Conservation (phyloP, 306 rosid species). For the Inga leiocalycina region DNA sequence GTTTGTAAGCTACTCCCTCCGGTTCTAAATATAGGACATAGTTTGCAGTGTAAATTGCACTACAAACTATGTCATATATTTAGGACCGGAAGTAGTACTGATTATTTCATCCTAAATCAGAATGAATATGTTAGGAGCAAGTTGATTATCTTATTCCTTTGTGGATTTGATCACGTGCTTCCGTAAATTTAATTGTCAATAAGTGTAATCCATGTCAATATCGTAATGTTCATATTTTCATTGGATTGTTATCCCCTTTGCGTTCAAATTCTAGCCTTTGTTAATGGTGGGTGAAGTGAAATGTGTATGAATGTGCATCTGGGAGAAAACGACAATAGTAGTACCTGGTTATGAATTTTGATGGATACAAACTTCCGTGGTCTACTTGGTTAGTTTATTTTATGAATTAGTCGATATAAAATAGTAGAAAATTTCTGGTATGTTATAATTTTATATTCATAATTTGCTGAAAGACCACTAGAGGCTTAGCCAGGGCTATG, state of each 20-base stretch:
- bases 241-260: background rate
- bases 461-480: too few species aligned
- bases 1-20: constrained; percentile 4
- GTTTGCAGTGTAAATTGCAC: too few species aligned
- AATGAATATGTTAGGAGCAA: constrained; percentile 30
- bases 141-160: constrained; percentile 6
- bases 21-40: too few species aligned
- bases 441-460: too few species aligned
- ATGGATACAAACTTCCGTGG: background rate
- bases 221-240: constrained; percentile 12
- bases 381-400: too few species aligned
- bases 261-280: background rate
- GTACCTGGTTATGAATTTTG: background rate
- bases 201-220: constrained; percentile 14
- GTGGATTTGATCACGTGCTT: constrained; percentile 34
- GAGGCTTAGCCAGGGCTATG: too few species aligned
- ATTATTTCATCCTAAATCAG: constrained; percentile 28
- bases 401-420: too few species aligned
- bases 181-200: constrained; percentile 30
- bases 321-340: too few species aligned
- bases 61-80: too few species aligned
- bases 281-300: background rate
- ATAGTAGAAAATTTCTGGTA: too few species aligned
- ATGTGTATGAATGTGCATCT: background rate
- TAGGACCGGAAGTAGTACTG: background rate